A percentile compares a stretch with the other conserved stretches of the same genome.
Conservation (phyloP, 768 basidiomycete species). For the Boletus rubescentipes region DNA sequence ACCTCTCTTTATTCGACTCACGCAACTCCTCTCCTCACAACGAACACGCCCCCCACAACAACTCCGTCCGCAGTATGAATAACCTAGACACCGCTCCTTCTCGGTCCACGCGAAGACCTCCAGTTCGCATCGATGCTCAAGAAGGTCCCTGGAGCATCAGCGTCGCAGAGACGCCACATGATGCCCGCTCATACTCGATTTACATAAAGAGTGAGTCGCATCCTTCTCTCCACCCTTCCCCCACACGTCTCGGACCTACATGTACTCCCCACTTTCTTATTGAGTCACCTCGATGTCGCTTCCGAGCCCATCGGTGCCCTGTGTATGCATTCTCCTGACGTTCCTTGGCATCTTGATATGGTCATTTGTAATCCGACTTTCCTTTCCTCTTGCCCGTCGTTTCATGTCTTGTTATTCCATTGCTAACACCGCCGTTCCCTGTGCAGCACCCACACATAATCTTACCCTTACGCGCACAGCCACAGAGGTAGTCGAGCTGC, state of each 20-base stretch:
- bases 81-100: conserved; percentile 43
- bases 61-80: conserved; percentile 42
- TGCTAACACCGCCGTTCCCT: conserved; percentile 31
- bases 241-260: conserved; percentile 17
- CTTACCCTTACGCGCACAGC: conserved; percentile 80
- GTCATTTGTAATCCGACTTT: conserved; percentile 12
- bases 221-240: conserved; percentile 25
- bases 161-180: conserved; percentile 82
- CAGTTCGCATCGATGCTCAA: conserved; percentile 66
- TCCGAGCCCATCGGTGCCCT: conserved; percentile 29
- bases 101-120: conserved; percentile 44
- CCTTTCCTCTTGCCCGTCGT: conserved; percentile 16
- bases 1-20: conserved; percentile 44
- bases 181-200: conserved; percentile 66
- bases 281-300: conserved; percentile 21
- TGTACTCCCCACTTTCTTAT: conserved; percentile 20
- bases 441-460: conserved; percentile 82
- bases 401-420: conserved; percentile 15
- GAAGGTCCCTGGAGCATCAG: conserved; percentile 87
- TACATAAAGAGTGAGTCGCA: conserved; percentile 83
- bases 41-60: conserved; percentile 31
- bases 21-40: conserved; percentile 31
- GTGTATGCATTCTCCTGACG: conserved; percentile 14
- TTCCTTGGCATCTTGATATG: conserved; percentile 16
- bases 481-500: conserved; percentile 77